Evolutionary conservation across 345 rosid species (phyloP), one percentile per base, ranked within the genome.

Genomic region (Angophora floribunda): DNA sequence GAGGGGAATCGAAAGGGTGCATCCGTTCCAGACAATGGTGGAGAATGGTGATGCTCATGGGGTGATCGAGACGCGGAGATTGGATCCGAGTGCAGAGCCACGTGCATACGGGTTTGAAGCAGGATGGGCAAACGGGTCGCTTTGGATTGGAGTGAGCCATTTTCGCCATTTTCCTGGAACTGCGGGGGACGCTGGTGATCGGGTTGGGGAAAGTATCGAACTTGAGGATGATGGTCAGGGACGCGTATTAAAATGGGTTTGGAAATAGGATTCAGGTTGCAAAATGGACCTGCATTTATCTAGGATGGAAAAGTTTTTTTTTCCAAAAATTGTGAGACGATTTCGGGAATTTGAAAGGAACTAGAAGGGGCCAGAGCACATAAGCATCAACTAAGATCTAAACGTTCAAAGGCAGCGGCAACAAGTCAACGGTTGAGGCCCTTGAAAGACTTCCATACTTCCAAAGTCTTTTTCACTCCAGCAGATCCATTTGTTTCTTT

Each of bases 1-100:
- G 91, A 87, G 96, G 88, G 67, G 97, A 95, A 91, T 97, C 96
- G 88, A 97, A 95, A 2, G 96, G 96, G 90, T 96, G 97, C 22
- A 93, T 96, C 32, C 87, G 92, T 93, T 96, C 99, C 87, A 93
- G 92, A 82, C 93, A 91, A 85, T 94, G 99, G 87, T 97, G 98
- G 84, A 97, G 99, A 51, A 94, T 93, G 75, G 96, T 94, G 51
- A 97, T 91, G 87, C 91, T 92, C n/a, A 94, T 95, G 88, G 94
- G 88, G 87, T 94, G 96, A 24, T 96, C 96, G 21, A 95, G 90
- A 86, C 91, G 91, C 44, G 90, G 94, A 84, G 88, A 89, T 84
- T 87, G 95, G 88, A 97, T 55, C 63, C 96, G 92, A 52, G 63
- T 61, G 93, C 97, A 94, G 91, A 97, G 93, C 89, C 99, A 96